These are phyloP conservation scores for Alternaria gansuensis DNA, from an alignment of 2,329 filamentous ascomycete genomes.

Conservation along the genomic window DNA sequence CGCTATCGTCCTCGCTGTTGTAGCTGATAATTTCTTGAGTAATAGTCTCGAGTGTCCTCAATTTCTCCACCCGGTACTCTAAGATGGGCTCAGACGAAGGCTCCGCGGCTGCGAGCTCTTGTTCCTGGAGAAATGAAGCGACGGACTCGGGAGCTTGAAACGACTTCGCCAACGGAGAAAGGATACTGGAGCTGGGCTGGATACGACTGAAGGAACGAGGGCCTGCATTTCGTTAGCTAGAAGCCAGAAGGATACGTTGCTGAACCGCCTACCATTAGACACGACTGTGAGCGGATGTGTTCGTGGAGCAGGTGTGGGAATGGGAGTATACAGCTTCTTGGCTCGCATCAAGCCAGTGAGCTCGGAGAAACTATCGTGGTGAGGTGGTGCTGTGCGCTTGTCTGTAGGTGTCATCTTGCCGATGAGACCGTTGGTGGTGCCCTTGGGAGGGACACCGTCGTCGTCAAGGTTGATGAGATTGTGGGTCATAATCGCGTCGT, in stretches of 20 bases:
- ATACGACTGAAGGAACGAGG: slow-evolving; percentile 13
- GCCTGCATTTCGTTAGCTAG: slow-evolving; percentile 15
- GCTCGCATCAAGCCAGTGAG: slow-evolving; percentile 31
- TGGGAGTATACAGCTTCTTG: slow-evolving; percentile 27
- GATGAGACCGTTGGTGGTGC: background rate
- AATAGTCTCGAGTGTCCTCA: slow-evolving; percentile 12
- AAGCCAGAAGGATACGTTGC: background rate
- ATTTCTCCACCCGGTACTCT: slow-evolving; percentile 5
- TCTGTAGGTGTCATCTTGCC: background rate
- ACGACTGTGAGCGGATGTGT: background rate
- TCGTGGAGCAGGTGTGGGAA: background rate
- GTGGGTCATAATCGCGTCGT: slow-evolving; percentile 1
- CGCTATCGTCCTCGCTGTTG: slow-evolving; percentile 7
- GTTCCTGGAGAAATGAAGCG: slow-evolving; percentile 16
- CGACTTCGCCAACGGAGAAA: slow-evolving; percentile 17
- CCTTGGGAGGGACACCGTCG: background rate
- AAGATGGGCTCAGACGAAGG: background rate
- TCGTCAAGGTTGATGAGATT: slow-evolving; percentile 26
- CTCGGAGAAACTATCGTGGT: slow-evolving; percentile 31
- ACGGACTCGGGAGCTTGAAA: slow-evolving; percentile 16
- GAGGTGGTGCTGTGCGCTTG: background rate
- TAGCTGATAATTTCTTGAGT: background rate
- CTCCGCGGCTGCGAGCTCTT: slow-evolving; percentile 3
- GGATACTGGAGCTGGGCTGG: background rate
- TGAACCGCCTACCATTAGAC: slow-evolving; percentile 13